Evolutionary conservation across 2,329 filamentous ascomycete genomes (phyloP).

Genomic region (Aspergillus thermomutatus): DNA sequence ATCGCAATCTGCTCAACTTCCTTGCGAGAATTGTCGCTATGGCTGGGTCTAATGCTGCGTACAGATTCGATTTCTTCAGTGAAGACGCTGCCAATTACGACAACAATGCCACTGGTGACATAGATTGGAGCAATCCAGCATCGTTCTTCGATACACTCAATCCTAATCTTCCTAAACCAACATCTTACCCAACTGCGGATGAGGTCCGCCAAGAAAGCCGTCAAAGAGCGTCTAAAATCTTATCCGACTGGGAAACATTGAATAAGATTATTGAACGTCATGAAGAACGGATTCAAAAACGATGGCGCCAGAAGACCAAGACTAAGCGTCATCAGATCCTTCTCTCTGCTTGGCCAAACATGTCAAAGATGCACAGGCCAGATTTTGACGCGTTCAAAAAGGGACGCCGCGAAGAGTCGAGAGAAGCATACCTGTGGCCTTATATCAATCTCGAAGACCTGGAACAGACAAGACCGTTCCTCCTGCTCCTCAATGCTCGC

Average conservation of each 20-base stretch:
- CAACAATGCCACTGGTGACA: background rate
- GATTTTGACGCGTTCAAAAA: slow-evolving; percentile 43
- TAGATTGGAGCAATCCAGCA: background rate
- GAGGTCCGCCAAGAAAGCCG: slow-evolving; percentile 5
- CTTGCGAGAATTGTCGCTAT: no score
- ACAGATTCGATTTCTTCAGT: no score
- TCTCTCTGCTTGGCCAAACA: slow-evolving; percentile 48
- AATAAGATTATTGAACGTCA: slow-evolving; percentile 48
- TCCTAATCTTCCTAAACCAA: background rate
- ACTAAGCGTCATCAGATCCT: slow-evolving; percentile 47
- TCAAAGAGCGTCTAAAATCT: slow-evolving; percentile 25
- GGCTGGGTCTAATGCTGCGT: no score
- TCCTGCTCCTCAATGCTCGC: slow-evolving; percentile 53
- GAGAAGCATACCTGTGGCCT: slow-evolving; percentile 48
- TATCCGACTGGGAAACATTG: slow-evolving; percentile 34
- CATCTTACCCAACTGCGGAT: background rate
- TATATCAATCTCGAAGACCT: slow-evolving; percentile 59
- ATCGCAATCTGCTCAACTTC: no score
- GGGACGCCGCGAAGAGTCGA: slow-evolving; percentile 20
- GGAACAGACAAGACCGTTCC: slow-evolving; percentile 40
- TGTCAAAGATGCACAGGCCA: slow-evolving; percentile 50
- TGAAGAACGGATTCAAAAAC: slow-evolving; percentile 50
- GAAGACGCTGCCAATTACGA: no score
- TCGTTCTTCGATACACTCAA: background rate
- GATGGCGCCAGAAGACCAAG: slow-evolving; percentile 55